Base-by-base conservation (phyloP, 2,329 filamentous ascomycete genomes). In the Aciculosporium take region DNA sequence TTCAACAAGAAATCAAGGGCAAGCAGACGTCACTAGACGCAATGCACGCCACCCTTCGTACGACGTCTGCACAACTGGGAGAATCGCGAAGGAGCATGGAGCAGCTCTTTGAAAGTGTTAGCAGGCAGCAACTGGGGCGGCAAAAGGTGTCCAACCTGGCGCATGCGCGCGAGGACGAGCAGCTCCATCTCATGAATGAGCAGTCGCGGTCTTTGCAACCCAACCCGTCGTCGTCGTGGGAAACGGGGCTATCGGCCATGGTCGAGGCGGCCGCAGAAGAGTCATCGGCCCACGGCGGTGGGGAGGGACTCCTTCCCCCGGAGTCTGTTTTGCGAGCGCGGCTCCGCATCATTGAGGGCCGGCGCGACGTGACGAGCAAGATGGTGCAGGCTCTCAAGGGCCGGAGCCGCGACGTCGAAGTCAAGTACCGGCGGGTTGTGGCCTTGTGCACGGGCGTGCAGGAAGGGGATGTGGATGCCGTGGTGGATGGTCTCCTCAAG, bases 401-500 rank as follows among this genome's bases (percentile, higher is more conserved):
- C 24, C 79, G 84, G 45, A 89, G 85, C 51, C 80, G 79, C 4
- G 87, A 94, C 41, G 70, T 94, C 3, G 89, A 94, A 54, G 70
- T 81, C 49, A 86, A 91, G 61, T 95, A 95, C 57, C 75, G 87
- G 21, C 83, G 81, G 49, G 84, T 96, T 24, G 86, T 98, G 20
- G 79, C 82, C 41, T 66, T 95, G 10, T 95, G 89, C 56, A 94
- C 87, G 0, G 79, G 78, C 7, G 83, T 88, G 27, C 72, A 76
- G 1, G 86, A 93, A 46, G 70, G 72, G 7, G 75, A 85, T 44
- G 83, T 96, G 12, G 91, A 96, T 51, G 74, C 76, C 43, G 74
- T 87, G 39, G 69, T 95, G 0, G 84, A 86, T 40, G 78, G 79
- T 3, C 66, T 98, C 33, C 75, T 93, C 36, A 78, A 84, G 47